A percentile compares a stretch with the other conserved stretches of the same genome.
These are phyloP conservation scores for Tympanopsis confertula DNA, from an alignment of 2,329 filamentous ascomycete genomes.

Conservation along the genomic window DNA sequence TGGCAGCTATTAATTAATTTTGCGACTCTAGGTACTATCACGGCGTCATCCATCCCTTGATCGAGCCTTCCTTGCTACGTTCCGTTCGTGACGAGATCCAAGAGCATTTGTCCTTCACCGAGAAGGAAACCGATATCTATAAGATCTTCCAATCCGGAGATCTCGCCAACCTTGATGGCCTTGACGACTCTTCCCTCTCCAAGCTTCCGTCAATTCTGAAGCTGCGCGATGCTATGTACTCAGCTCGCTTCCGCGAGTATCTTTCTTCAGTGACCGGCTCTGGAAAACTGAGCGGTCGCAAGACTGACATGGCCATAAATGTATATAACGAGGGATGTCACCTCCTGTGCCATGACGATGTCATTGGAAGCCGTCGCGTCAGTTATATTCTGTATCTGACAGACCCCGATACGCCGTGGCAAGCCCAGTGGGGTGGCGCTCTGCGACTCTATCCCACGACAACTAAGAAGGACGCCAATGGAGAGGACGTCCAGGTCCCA, in stretches of 20 bases:
- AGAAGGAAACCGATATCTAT: conserved; percentile 98
- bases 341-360: conserved; percentile 92
- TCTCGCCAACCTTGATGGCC: conserved; percentile 87
- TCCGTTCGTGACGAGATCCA: conserved; percentile 80
- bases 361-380: conserved; percentile 89
- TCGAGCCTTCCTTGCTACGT: conserved; percentile 72
- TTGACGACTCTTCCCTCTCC: conserved; percentile 73
- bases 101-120: conserved; percentile 85
- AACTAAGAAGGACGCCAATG: conserved; percentile 26
- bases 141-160: conserved; percentile 98
- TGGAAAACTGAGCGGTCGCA: conserved; percentile 77
- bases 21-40: conserved; percentile 71
- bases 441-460: conserved; percentile 52
- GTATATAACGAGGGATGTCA: conserved; percentile 95
- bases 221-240: conserved; percentile 92
- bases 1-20: background rate
- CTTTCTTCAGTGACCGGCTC: conserved; percentile 76
- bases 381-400: conserved; percentile 96
- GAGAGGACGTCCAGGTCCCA: conserved; percentile 68
- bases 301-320: conserved; percentile 99
- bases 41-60: conserved; percentile 72
- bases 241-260: conserved; percentile 76
- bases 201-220: conserved; percentile 81
- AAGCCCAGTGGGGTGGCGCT: conserved; percentile 84
- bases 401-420: conserved; percentile 83